Evolutionary conservation across 2,329 filamentous ascomycete species (phyloP).

Genomic region (Phaeosphaeriaceae sp.): DNA sequence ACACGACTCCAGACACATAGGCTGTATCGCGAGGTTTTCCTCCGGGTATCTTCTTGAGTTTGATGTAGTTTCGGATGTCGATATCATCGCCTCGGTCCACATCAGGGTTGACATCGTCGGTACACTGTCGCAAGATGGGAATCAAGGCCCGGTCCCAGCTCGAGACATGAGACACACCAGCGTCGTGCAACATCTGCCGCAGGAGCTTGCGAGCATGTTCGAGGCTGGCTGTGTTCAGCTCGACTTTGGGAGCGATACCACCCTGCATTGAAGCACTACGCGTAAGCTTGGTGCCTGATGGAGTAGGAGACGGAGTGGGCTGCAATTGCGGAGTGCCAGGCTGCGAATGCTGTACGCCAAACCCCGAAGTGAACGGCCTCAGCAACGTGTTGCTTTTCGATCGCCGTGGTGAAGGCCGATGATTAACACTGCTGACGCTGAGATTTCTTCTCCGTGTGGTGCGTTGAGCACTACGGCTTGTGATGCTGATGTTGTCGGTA

Average conservation of each 20-base stretch:
- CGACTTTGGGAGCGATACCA: slow-evolving; percentile 74
- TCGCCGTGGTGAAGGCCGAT: slow-evolving; percentile 75
- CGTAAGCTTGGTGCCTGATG: slow-evolving; percentile 53
- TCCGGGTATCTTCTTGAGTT: slow-evolving; percentile 94
- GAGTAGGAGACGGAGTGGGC: slow-evolving; percentile 33
- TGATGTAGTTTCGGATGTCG: slow-evolving; percentile 96
- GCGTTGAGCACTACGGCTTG: slow-evolving; percentile 67
- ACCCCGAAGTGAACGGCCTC: slow-evolving; percentile 57
- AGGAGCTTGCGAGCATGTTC: slow-evolving; percentile 87
- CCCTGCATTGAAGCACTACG: slow-evolving; percentile 85
- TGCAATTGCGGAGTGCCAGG: slow-evolving; percentile 32
- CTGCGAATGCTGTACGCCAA: slow-evolving; percentile 21
- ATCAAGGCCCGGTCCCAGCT: slow-evolving; percentile 91
- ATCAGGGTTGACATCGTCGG: slow-evolving; percentile 93
- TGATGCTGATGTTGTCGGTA: slow-evolving; percentile 68
- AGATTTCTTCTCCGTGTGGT: slow-evolving; percentile 78
- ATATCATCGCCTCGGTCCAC: slow-evolving; percentile 91
- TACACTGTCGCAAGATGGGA: slow-evolving; percentile 87
- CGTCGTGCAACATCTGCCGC: slow-evolving; percentile 81
- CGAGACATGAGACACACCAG: slow-evolving; percentile 71
- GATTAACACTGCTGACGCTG: slow-evolving; percentile 79
- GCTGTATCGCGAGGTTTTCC: slow-evolving; percentile 88
- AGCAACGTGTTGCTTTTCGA: slow-evolving; percentile 62
- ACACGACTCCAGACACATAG: slow-evolving; percentile 97
- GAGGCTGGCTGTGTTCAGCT: slow-evolving; percentile 86